Percentiles rank a stretch among this genome's conserved stretches.
Conservation (phyloP, 164 flowering plant genomes). For the Protea cynaroides region DNA sequence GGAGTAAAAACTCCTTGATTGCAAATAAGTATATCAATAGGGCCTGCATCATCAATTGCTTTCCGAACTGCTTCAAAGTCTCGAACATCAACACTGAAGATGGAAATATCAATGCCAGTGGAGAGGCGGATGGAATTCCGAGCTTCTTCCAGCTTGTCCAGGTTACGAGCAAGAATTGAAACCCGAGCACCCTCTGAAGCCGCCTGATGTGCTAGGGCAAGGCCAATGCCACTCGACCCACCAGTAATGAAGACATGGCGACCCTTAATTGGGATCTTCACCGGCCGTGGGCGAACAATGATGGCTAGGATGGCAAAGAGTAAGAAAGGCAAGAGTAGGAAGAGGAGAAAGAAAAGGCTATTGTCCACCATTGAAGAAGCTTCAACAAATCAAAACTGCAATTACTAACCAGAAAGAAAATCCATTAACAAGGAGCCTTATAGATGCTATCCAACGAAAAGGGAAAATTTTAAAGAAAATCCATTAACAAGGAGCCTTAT, state of each 20-base stretch:
- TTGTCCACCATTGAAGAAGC: slow-evolving; percentile 35
- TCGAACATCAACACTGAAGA: slow-evolving; percentile 69
- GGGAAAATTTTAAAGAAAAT: too few relatives aligned
- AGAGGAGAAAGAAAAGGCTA: slow-evolving; percentile 23
- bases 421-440: too few relatives aligned
- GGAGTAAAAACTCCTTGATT: slow-evolving; percentile 77
- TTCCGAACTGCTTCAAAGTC: slow-evolving; percentile 46
- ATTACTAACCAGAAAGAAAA: too few relatives aligned
- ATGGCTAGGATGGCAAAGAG: slow-evolving; percentile 39
- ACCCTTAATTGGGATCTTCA: slow-evolving; percentile 56
- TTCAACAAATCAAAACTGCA: background rate
- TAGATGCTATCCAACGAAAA: too few relatives aligned
- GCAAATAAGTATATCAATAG: slow-evolving; percentile 65
- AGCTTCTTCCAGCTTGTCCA: slow-evolving; percentile 58
- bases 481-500: too few relatives aligned
- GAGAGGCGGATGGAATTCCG: slow-evolving; percentile 49
- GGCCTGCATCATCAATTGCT: slow-evolving; percentile 55
- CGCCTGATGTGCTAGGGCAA: slow-evolving; percentile 71
- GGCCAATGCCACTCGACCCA: slow-evolving; percentile 95
- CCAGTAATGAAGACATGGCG: slow-evolving; percentile 94
- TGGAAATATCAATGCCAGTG: slow-evolving; percentile 59
- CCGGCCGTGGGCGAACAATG: slow-evolving; percentile 53
- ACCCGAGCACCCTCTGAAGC: slow-evolving; percentile 75
- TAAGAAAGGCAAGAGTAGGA: slow-evolving; percentile 28
- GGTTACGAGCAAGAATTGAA: slow-evolving; percentile 76